A percentile compares a stretch with the other conserved stretches of the same genome.
Evolutionary conservation across 2,329 filamentous ascomycete species (phyloP).

Genomic region (Fusarium tupiense): DNA sequence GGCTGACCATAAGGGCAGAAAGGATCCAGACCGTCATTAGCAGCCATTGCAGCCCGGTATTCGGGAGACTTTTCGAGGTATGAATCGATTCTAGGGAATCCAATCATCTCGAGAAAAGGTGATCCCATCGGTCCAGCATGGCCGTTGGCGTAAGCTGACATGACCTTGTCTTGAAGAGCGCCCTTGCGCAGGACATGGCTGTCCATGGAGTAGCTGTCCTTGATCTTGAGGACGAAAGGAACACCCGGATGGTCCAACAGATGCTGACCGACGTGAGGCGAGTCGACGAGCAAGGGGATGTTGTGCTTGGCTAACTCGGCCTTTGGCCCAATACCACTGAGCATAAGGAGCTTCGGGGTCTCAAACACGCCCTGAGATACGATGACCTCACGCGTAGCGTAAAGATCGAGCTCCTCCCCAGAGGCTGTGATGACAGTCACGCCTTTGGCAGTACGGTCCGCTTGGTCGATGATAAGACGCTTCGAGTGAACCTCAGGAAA

Average conservation of each 20-base stretch:
- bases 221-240: conserved; percentile 38
- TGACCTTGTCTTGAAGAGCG: neutral
- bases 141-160: conserved; percentile 43
- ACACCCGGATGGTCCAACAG: conserved; percentile 63
- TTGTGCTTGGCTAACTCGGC: conserved; percentile 60
- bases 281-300: conserved; percentile 60
- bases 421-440: conserved; percentile 56
- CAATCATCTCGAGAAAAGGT: conserved; percentile 61
- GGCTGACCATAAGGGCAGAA: conserved; percentile 67
- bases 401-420: conserved; percentile 53
- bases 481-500: conserved; percentile 60
- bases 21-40: conserved; percentile 59
- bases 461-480: conserved; percentile 59
- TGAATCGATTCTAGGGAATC: conserved; percentile 65
- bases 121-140: conserved; percentile 52
- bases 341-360: conserved; percentile 71
- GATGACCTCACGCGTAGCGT: conserved; percentile 59
- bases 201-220: conserved; percentile 54
- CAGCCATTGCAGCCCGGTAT: conserved; percentile 56
- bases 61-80: conserved; percentile 58
- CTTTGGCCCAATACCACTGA: conserved; percentile 68
- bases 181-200: conserved; percentile 52
- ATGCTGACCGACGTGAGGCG: conserved; percentile 71
- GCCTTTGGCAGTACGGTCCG: conserved; percentile 48
- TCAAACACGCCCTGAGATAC: conserved; percentile 66